A percentile compares a stretch with the other conserved stretches of the same genome.
These are phyloP conservation scores for Epichloe coenophiala DNA, from an alignment of 2,329 filamentous ascomycete species.

Conservation along the genomic window DNA sequence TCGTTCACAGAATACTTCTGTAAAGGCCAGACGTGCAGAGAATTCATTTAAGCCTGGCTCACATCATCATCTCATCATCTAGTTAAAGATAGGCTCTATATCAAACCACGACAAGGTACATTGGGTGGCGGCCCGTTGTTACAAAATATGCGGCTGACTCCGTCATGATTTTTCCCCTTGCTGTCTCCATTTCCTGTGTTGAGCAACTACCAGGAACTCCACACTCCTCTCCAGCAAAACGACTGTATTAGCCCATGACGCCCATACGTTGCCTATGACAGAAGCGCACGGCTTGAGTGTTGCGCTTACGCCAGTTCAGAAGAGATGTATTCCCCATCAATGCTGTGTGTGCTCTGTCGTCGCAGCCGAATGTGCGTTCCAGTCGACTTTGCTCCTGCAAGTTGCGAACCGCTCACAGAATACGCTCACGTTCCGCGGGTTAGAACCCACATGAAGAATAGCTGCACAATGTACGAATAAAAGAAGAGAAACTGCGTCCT, in stretches of 20 bases:
- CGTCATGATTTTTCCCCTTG: neutral
- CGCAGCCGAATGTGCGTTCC: neutral
- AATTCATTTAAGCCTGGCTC: neutral
- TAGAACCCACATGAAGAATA: conserved; percentile 82
- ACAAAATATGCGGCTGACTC: neutral
- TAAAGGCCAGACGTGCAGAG: neutral
- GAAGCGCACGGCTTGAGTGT: neutral
- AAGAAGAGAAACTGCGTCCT: conserved; percentile 85
- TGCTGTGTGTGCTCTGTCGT: neutral
- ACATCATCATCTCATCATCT: neutral
- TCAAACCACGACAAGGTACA: neutral
- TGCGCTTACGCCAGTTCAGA: too few relatives aligned
- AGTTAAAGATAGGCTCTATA: neutral
- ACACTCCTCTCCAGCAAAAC: neutral
- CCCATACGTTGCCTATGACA: neutral
- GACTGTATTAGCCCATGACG: neutral
- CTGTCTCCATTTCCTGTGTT: neutral
- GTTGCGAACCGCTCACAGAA: neutral
- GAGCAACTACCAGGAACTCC: neutral
- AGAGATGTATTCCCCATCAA: neutral
- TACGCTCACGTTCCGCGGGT: conserved; percentile 26
- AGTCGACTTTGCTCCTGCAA: neutral
- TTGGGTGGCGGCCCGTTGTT: neutral
- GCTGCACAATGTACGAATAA: conserved; percentile 88
- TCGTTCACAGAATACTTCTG: too few relatives aligned